These are phyloP conservation scores for Scutellaria baicalensis DNA, from an alignment of 257 asterid genomes.

Conservation along the genomic window DNA sequence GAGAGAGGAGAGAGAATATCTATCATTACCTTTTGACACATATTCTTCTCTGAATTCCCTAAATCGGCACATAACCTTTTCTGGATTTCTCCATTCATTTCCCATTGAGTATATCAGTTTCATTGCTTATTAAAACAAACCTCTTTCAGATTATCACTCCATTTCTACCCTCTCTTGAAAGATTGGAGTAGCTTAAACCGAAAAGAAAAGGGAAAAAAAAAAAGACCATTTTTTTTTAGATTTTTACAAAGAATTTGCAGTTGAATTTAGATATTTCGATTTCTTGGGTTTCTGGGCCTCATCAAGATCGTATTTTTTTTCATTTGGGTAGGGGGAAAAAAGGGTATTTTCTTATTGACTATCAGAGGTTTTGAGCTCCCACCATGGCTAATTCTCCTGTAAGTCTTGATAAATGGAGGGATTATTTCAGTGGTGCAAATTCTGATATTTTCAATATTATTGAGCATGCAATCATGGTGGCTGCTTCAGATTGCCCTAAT, in stretches of 20 bases:
- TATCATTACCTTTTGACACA: slow-evolving; percentile 32
- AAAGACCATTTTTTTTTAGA: too few species aligned
- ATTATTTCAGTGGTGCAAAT: slow-evolving; percentile 29
- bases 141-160: background rate
- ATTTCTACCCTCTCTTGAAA: background rate
- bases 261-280: too few species aligned
- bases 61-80: slow-evolving; percentile 23
- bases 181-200: background rate
- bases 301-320: slow-evolving; percentile 5
- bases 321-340: background rate
- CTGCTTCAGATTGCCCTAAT: slow-evolving; percentile 40
- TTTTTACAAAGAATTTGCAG: too few species aligned
- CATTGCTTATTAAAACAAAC: background rate
- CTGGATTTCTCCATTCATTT: slow-evolving; percentile 41
- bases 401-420: slow-evolving; percentile 43
- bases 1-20: slow-evolving; percentile 19
- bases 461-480: slow-evolving; percentile 42
- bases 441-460: slow-evolving; percentile 31
- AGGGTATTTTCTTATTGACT: background rate
- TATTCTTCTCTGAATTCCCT: slow-evolving; percentile 32
- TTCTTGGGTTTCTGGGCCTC: background rate
- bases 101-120: background rate
- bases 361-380: background rate
- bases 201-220: too few species aligned
- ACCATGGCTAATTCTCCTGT: slow-evolving; percentile 17